A percentile compares a stretch with the other conserved stretches of the same genome.
phyloP scores from a whole-genome alignment of 441 rosid genomes.

The Euphorbia schlechtendalii region DNA sequence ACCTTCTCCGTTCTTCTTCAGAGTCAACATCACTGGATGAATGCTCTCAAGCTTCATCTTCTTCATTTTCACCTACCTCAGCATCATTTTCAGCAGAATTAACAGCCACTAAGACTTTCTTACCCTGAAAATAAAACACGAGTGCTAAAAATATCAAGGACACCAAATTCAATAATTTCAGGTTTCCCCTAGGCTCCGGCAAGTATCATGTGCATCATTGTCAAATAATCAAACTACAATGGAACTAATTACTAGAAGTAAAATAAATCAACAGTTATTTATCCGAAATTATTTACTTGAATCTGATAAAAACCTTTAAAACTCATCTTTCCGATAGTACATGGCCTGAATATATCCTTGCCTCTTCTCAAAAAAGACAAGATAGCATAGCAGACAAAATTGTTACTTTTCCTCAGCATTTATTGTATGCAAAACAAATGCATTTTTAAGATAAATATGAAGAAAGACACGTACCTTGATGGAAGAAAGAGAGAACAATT shows the following conservation, averaged over 20 bases:
- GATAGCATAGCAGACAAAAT: too few species aligned
- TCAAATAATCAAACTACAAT: not conserved
- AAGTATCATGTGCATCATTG: not conserved
- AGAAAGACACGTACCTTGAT: constrained; percentile 54
- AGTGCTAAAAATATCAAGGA: not conserved
- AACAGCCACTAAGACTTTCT: constrained; percentile 73
- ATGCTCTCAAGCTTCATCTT: constrained; percentile 33
- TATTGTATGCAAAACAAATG: constrained; percentile 1
- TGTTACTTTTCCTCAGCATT: too few species aligned
- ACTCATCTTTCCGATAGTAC: too few species aligned
- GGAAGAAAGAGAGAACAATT: constrained; percentile 79
- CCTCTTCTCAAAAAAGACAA: too few species aligned
- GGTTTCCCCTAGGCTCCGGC: not conserved
- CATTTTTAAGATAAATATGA: too few species aligned
- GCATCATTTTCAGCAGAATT: constrained; percentile 53
- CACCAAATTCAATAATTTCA: not conserved
- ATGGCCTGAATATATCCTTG: too few species aligned
- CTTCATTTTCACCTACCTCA: constrained; percentile 39
- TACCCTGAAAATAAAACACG: constrained; percentile 43
- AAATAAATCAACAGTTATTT: not conserved
- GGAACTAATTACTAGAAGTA: too few species aligned
- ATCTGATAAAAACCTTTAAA: not conserved
- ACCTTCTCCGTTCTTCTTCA: constrained; percentile 78
- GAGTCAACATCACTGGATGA: constrained; percentile 63
- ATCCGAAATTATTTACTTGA: not conserved